These are phyloP conservation scores for Cairneyella variabilis DNA, from an alignment of 495 filamentous ascomycete species.

Conservation along the genomic window DNA sequence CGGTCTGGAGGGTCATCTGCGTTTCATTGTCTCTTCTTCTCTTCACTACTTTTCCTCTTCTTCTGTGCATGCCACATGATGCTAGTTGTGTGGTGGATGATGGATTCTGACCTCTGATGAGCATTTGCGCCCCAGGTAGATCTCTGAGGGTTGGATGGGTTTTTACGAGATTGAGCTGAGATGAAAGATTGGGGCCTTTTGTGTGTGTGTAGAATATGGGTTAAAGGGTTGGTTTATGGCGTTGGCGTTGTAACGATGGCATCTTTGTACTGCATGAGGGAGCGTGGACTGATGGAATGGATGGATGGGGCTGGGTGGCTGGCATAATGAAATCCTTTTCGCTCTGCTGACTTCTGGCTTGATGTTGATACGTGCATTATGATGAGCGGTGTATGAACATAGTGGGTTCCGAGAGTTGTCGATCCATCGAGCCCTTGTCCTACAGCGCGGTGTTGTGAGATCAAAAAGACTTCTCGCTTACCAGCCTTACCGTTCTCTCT, in stretches of 20 bases:
- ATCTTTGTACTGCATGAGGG: conserved; percentile 14
- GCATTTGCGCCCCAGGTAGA: conserved; percentile 22
- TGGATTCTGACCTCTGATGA: neutral
- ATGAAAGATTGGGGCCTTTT: too few relatives aligned
- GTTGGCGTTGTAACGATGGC: conserved; percentile 17
- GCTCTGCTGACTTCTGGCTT: neutral
- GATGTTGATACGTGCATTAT: too few relatives aligned
- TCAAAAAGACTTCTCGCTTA: too few relatives aligned
- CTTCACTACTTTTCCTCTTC: conserved; percentile 21
- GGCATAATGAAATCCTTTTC: conserved; percentile 19
- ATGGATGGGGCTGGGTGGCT: conserved; percentile 5
- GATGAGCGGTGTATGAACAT: too few relatives aligned
- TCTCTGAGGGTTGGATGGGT: neutral
- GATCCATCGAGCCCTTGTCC: neutral
- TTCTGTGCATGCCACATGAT: conserved; percentile 4
- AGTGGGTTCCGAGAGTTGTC: too few relatives aligned
- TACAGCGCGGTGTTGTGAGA: too few relatives aligned
- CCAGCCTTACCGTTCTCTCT: too few relatives aligned
- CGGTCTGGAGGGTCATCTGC: conserved; percentile 21
- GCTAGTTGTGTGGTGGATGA: neutral
- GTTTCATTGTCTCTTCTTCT: conserved; percentile 19
- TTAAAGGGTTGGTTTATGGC: conserved; percentile 19
- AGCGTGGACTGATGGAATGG: conserved; percentile 1
- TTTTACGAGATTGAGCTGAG: neutral
- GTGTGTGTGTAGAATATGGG: conserved; percentile 26